Evolutionary conservation across 495 filamentous ascomycete species (phyloP).

Genomic region (Penicillium samsonianum): DNA sequence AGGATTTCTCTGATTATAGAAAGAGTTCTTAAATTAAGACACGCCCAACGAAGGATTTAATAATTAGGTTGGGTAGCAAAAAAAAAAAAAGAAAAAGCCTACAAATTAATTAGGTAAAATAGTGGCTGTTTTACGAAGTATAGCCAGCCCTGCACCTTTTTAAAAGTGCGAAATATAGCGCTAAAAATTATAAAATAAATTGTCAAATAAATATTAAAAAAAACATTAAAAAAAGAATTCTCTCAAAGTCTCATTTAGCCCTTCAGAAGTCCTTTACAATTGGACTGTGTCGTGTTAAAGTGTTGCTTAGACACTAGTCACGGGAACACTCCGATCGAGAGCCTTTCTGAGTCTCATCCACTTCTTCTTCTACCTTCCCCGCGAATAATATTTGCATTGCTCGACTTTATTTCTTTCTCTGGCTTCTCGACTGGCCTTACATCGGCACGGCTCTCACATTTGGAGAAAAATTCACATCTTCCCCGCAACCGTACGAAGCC

Average conservation of each 20-base stretch:
- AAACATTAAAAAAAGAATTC: slow-evolving; percentile 8
- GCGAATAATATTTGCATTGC: slow-evolving; percentile 11
- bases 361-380: slow-evolving; percentile 17
- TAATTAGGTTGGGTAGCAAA: slow-evolving; percentile 14
- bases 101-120: slow-evolving; percentile 23
- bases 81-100: not conserved
- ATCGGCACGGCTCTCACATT: not conserved
- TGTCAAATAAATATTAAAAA: not conserved
- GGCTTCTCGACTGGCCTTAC: not conserved
- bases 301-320: slow-evolving; percentile 29
- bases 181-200: slow-evolving; percentile 5
- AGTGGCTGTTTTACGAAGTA: slow-evolving; percentile 19
- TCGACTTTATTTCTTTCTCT: slow-evolving; percentile 10
- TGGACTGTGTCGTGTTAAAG: slow-evolving; percentile 22
- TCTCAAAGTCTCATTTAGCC: slow-evolving; percentile 9
- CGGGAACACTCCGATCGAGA: slow-evolving; percentile 32
- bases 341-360: slow-evolving; percentile 11
- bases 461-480: slow-evolving; percentile 19
- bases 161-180: slow-evolving; percentile 4
- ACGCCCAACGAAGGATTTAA: not conserved
- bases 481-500: slow-evolving; percentile 30
- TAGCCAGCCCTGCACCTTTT: slow-evolving; percentile 7
- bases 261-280: slow-evolving; percentile 14
- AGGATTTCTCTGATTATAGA: too few relatives aligned
- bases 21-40: not conserved